Conservation (phyloP, 2,329 filamentous ascomycete genomes). For the Eurotiales sp. region DNA sequence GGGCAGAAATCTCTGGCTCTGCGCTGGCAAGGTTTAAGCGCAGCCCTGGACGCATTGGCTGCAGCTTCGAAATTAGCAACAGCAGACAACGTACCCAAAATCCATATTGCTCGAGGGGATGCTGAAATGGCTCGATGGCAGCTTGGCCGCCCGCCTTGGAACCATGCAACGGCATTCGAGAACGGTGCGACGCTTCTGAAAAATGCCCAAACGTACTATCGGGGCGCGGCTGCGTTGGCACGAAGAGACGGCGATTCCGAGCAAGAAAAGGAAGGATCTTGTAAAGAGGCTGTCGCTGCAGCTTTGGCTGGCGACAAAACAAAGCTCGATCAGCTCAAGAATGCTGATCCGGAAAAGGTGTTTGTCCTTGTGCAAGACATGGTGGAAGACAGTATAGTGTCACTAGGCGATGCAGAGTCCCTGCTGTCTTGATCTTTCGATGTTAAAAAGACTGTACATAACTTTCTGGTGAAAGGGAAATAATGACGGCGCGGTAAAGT, state of each 20-base stretch:
- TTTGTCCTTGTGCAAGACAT: slow-evolving; percentile 47
- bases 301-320: slow-evolving; percentile 41
- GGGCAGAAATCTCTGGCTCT: slow-evolving; percentile 29
- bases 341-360: slow-evolving; percentile 33
- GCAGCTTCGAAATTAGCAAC: slow-evolving; percentile 50
- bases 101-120: slow-evolving; percentile 55
- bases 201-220: slow-evolving; percentile 58
- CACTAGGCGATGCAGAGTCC: slow-evolving; percentile 29
- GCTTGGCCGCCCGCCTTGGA: slow-evolving; percentile 45
- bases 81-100: slow-evolving; percentile 49
- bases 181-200: slow-evolving; percentile 48
- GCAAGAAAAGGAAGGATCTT: slow-evolving; percentile 42
- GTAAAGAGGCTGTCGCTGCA: slow-evolving; percentile 48
- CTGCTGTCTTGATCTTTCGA: slow-evolving; percentile 27
- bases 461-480: background rate
- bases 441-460: slow-evolving; percentile 4
- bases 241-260: slow-evolving; percentile 39
- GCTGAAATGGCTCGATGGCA: slow-evolving; percentile 53
- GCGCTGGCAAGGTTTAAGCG: slow-evolving; percentile 52
- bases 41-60: slow-evolving; percentile 49
- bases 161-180: slow-evolving; percentile 39
- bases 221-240: slow-evolving; percentile 46
- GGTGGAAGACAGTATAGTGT: slow-evolving; percentile 51
- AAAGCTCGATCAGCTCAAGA: slow-evolving; percentile 37
- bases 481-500: background rate